Evolutionary conservation across 768 basidiomycete genomes (phyloP).

Genomic region (Podaxis sp.): DNA sequence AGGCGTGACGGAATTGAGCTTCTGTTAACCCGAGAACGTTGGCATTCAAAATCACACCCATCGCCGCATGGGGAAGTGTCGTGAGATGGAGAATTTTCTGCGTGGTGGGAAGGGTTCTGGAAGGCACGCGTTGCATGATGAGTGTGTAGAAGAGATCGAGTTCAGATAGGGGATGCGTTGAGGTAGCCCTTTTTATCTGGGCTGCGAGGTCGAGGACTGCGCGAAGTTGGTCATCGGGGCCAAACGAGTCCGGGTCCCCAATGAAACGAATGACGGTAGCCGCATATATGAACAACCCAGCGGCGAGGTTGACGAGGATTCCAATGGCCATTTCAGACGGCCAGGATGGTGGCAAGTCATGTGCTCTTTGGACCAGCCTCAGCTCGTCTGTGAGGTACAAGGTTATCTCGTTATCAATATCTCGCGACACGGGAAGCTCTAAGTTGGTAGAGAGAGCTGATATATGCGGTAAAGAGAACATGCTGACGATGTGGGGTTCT

Average conservation of each 20-base stretch:
- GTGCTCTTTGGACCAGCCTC: neutral
- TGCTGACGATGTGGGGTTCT: neutral
- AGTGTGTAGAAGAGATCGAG: conserved; percentile 3
- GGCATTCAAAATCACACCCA: neutral
- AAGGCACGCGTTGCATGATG: neutral
- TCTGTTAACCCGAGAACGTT: neutral
- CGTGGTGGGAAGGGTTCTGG: neutral
- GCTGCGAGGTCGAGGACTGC: neutral
- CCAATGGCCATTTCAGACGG: neutral
- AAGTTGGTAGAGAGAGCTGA: neutral
- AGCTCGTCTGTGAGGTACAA: neutral
- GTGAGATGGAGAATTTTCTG: neutral
- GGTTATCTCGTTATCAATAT: neutral
- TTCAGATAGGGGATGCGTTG: neutral
- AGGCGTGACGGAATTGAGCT: neutral
- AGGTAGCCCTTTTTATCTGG: neutral
- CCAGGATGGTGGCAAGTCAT: neutral
- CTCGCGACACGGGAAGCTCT: neutral
- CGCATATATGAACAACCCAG: conserved; percentile 5
- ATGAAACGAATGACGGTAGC: conserved; percentile 3
- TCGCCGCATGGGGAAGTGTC: neutral
- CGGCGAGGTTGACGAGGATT: neutral
- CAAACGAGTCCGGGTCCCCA: neutral
- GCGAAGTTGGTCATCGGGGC: conserved; percentile 4
- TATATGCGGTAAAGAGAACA: neutral